Evolutionary conservation across 257 asterid genomes (phyloP), one percentile per base, ranked within the genome.

Genomic region (Solanum sitiens): DNA sequence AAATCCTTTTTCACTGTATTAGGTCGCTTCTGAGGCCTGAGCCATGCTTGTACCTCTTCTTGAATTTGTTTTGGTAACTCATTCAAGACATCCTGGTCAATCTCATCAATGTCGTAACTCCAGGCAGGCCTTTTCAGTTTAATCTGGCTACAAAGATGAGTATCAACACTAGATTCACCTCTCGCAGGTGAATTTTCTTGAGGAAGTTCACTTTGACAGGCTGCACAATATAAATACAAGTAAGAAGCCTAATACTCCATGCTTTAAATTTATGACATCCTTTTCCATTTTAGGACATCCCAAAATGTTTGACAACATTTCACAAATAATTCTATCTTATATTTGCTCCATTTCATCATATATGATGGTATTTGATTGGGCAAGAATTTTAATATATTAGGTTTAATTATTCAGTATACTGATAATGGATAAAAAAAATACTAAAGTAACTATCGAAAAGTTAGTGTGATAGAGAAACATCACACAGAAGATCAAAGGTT

Each of bases 41-140:
- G 86, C 93, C 91, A 94, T 47, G 94, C 95, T n/a, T 93, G 95
- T 70, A 96, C 90, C 90, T 95, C 98, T 21, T 92, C 95, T 88
- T 93, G 99, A 83, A 96, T 94, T 88, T 94, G 95, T 18, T 87
- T 87, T 27, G 98, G 99, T 84, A 95, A 86, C 92, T 95, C 98
- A 40, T 87, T 94, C 90, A 96, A 74, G 86, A 95, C 92, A 72
- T 87, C 89, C 71, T 92, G 94, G 90, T 95, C 98, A 87, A 95
- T 95, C 91, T 95, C 98, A 86, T 95, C 93, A 86, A 90, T 88
- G 88, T 89, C 91, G 93, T 94, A 95, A 73, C 91, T 90, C 96
- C 98, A 92, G 40, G 88, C 75, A 88, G 79, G 90, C 83, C 94
- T 89, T 39, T 83, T 88, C 93, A 87, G 87, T 86, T 88, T 84